Evolutionary conservation across 2,329 filamentous ascomycete species (phyloP).

Genomic region (Trichoderma pleuroti): DNA sequence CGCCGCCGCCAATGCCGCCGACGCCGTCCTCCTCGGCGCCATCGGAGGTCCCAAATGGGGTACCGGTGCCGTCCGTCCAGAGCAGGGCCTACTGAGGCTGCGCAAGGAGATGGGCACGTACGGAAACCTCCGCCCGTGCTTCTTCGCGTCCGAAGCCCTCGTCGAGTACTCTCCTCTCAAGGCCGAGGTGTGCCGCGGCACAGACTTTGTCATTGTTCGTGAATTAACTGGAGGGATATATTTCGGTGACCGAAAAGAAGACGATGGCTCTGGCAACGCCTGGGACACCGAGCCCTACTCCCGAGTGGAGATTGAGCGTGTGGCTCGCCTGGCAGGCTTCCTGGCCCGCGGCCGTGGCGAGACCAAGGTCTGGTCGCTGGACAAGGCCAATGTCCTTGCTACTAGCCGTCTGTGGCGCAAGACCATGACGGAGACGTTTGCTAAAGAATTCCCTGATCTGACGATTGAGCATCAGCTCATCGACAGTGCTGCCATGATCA

Average conservation of each 20-base stretch:
- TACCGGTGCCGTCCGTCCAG: constrained; percentile 79
- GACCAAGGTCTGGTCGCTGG: constrained; percentile 73
- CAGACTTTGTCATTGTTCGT: constrained; percentile 88
- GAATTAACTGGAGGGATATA: constrained; percentile 93
- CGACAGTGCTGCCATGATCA: constrained; percentile 94
- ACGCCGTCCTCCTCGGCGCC: constrained; percentile 87
- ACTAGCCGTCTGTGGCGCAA: constrained; percentile 45
- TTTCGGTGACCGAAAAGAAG: constrained; percentile 77
- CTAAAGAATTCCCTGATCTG: constrained; percentile 82
- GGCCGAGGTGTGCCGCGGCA: constrained; percentile 76
- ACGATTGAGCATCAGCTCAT: constrained; percentile 86
- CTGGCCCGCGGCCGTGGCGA: constrained; percentile 72
- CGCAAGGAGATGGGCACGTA: constrained; percentile 93
- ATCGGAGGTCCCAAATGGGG: constrained; percentile 98
- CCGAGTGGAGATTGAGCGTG: constrained; percentile 78
- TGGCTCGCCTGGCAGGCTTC: constrained; percentile 76
- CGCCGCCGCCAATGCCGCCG: constrained; percentile 74
- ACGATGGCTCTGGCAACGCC: constrained; percentile 68
- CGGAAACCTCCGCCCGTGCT: constrained; percentile 93
- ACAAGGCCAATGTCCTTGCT: constrained; percentile 60
- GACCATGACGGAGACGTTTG: constrained; percentile 80
- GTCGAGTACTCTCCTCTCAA: constrained; percentile 85
- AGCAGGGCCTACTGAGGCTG: constrained; percentile 85
- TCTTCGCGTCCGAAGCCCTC: constrained; percentile 84
- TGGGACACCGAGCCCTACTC: constrained; percentile 87